These are phyloP conservation scores for Neofusicoccum cordaticola DNA, from an alignment of 2,329 filamentous ascomycete genomes.

Conservation along the genomic window DNA sequence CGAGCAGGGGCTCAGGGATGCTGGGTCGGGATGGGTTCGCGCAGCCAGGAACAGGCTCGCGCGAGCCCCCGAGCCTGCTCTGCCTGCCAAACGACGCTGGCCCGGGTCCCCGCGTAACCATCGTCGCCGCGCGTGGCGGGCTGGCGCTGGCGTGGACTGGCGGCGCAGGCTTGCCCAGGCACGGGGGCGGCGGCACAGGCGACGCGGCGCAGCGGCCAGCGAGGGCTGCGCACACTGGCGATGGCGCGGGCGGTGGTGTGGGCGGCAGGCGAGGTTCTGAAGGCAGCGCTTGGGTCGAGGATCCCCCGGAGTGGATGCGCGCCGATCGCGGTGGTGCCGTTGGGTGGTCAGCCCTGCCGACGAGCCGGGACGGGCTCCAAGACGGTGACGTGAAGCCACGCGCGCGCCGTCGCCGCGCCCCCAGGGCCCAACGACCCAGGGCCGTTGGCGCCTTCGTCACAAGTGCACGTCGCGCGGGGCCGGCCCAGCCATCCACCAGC, in stretches of 20 bases:
- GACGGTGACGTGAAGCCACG: conserved; percentile 4
- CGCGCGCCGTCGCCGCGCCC: background rate
- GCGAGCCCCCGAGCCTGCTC: too few species aligned
- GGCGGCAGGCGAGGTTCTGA: background rate
- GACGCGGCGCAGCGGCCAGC: too few species aligned
- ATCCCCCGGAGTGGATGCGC: conserved; percentile 10
- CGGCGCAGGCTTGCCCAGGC: background rate
- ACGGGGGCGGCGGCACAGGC: too few species aligned
- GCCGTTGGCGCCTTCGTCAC: background rate
- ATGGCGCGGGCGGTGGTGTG: background rate
- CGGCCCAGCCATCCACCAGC: background rate
- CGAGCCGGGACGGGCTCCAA: background rate
- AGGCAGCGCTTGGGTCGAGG: background rate
- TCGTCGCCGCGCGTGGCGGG: too few species aligned
- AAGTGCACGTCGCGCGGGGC: background rate
- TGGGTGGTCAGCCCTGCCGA: background rate
- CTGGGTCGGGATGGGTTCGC: background rate
- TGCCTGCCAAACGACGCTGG: too few species aligned
- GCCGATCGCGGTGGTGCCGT: conserved; percentile 6
- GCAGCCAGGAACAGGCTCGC: background rate
- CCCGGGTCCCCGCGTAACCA: too few species aligned
- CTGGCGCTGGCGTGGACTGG: too few species aligned
- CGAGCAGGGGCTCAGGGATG: conserved; percentile 5
- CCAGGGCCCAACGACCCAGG: background rate
- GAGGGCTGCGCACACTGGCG: background rate